Base-by-base conservation (phyloP, 2,329 filamentous ascomycete species). In the Fusarium avenaceum region DNA sequence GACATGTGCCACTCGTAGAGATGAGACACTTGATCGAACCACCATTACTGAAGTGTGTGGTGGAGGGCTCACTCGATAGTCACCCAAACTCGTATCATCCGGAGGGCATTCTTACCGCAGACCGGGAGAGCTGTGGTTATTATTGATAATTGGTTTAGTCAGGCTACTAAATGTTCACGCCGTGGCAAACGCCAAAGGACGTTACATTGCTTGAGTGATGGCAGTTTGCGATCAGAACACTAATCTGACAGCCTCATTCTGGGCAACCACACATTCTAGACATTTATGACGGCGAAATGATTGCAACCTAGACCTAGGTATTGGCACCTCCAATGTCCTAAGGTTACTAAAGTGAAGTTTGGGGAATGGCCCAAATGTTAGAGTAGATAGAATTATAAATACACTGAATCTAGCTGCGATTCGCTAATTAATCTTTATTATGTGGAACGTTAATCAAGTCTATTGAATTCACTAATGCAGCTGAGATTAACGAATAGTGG, bases 21-120 rank as follows among this genome's bases (percentile, higher is more conserved):
- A n/a, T 38, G 35, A 38, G 35, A 38, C n/a, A n/a, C 35, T 38
- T n/a, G 17, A 38, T 38, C 7, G 17, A n/a, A 38, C 6, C 35
- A 38, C 35, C 9, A n/a, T 38, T 17, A 38, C n/a, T 38, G 7
- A 1, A 38, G 11, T 33, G 13, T 33, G 35, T 19, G 35, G 17
- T 17, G n/a, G 17, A 10, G 35, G 17, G 17, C n/a, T 81, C 17
- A 38, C 17, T 24, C 7, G 24, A 24, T 7, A 24, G 24, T 24
- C 3, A 17, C 6, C 33, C 17, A 9, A 35, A 35, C 15, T 35
- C 33, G 15, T 35, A n/a, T 35, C 33, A 35, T 9, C 33, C 7
- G 33, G 33, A 35, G n/a, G 33, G 3, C 30, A 14, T 32, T 32
- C 10, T 32, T 32, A 14, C 30, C 30, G 30, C 13, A 32, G 13